Conservation (phyloP, 345 rosid species). For the Citrus reticulata region DNA sequence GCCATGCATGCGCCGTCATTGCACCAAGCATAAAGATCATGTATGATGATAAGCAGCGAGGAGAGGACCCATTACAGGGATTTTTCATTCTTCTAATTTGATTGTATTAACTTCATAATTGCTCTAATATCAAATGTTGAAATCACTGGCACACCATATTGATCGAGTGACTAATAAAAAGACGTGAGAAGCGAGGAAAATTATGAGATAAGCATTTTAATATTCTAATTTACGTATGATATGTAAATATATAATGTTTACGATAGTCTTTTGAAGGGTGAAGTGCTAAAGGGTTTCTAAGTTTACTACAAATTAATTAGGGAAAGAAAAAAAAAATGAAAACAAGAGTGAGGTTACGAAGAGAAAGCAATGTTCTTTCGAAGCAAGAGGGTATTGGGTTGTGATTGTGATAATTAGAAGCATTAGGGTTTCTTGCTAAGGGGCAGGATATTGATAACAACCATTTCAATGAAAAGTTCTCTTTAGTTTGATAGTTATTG, state of each 20-base stretch:
- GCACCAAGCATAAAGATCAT: not conserved
- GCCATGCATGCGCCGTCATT: constrained; percentile 24
- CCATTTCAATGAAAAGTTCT: not conserved
- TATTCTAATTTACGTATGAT: not conserved
- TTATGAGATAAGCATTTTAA: not conserved
- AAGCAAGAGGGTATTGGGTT: not conserved
- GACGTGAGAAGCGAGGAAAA: not conserved
- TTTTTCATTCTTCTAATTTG: not conserved
- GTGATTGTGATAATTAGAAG: constrained; percentile 15
- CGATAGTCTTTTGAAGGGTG: no score
- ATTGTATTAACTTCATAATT: not conserved
- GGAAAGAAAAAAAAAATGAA: not conserved
- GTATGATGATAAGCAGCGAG: not conserved
- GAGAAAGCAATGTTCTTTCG: not conserved
- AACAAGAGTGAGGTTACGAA: not conserved
- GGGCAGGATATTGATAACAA: constrained; percentile 9
- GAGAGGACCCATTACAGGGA: not conserved
- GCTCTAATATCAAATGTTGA: not conserved
- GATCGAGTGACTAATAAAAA: not conserved
- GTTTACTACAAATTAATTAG: not conserved
- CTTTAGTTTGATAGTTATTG: constrained; percentile 2
- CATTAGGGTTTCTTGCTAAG: not conserved
- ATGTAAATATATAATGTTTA: no score
- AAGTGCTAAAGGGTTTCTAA: not conserved
- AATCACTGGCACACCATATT: not conserved